Percentiles rank a stretch among this genome's conserved stretches.
These are phyloP conservation scores for Pelargonium myrrhifolium DNA, from an alignment of 441 rosid genomes.

Conservation along the genomic window DNA sequence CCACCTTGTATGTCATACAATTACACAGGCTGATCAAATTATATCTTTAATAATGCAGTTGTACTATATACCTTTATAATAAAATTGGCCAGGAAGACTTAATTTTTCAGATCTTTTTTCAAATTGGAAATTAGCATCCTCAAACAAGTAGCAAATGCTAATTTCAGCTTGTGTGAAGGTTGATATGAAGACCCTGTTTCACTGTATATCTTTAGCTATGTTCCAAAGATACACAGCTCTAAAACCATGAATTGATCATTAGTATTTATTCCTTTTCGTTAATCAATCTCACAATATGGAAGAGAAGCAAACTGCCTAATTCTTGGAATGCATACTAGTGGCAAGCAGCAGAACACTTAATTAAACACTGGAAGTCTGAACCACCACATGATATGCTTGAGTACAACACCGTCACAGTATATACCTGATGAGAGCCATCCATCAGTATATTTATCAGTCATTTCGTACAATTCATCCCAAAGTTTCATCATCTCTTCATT, in stretches of 20 bases:
- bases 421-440: conserved; percentile 86
- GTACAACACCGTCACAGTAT: no score
- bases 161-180: background rate
- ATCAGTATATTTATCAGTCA: conserved; percentile 74
- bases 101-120: background rate
- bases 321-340: conserved; percentile 1
- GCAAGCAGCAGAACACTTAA: conserved; percentile 10
- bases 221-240: background rate
- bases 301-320: background rate
- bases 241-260: background rate
- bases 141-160: background rate
- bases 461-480: conserved; percentile 55
- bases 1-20: no score
- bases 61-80: background rate
- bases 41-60: no score
- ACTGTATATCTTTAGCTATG: background rate
- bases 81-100: background rate
- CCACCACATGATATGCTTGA: no score
- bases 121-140: background rate
- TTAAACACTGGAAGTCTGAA: background rate
- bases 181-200: background rate
- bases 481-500: conserved; percentile 36
- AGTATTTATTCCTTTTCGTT: background rate
- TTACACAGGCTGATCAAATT: no score
- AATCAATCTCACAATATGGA: background rate